phyloP scores from a whole-genome alignment of 768 basidiomycete species.

The Termitomyces sp. region DNA sequence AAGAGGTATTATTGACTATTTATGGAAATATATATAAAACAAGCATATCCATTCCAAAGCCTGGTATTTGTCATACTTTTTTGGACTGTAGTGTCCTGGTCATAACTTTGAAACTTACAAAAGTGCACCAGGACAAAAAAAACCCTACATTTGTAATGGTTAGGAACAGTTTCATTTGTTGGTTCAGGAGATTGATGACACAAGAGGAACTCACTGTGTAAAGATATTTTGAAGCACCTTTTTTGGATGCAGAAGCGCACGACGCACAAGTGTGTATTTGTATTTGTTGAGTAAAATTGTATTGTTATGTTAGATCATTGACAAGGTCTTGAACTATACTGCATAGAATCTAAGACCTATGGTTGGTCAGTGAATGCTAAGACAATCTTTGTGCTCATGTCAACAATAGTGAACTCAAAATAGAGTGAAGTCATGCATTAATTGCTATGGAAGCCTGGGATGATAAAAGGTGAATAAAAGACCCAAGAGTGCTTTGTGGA shows the following conservation, averaged over 20 bases:
- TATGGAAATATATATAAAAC: not conserved
- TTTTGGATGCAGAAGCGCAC: not conserved
- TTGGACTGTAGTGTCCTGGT: not conserved
- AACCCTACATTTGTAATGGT: constrained; percentile 11
- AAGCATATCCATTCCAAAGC: constrained; percentile 33
- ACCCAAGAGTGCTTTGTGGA: not conserved
- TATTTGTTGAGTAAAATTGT: constrained; percentile 34
- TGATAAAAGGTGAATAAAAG: not conserved
- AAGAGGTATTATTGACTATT: not conserved
- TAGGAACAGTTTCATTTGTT: not conserved
- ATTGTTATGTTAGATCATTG: not conserved
- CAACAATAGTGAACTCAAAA: not conserved
- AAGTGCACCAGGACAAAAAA: constrained; percentile 35
- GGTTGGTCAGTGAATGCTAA: constrained; percentile 38
- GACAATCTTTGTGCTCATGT: constrained; percentile 21
- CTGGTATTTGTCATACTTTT: constrained; percentile 14
- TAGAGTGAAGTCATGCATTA: constrained; percentile 22
- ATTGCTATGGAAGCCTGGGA: constrained; percentile 29
- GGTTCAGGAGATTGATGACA: not conserved
- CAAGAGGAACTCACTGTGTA: constrained; percentile 29
- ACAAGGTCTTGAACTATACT: not conserved
- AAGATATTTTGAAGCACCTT: not conserved
- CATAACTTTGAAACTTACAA: constrained; percentile 21
- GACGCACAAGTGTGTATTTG: constrained; percentile 32
- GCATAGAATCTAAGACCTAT: constrained; percentile 17